phyloP scores from a whole-genome alignment of 2,329 filamentous ascomycete genomes.

The Pseudogymnoascus sp. region DNA sequence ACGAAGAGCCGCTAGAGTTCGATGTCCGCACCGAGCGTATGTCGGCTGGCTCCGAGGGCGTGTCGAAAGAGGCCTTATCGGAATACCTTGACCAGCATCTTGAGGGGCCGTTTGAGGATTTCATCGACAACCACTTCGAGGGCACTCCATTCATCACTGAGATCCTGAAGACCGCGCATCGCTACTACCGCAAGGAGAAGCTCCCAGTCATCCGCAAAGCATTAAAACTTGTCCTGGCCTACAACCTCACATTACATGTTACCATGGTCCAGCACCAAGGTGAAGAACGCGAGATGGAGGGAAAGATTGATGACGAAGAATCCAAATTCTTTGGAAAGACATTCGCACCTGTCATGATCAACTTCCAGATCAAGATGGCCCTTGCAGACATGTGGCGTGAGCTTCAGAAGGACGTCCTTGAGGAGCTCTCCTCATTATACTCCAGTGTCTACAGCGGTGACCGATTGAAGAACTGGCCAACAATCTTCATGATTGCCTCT shows the following conservation, averaged over 20 bases:
- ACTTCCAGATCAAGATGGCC: slow-evolving; percentile 97
- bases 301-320: slow-evolving; percentile 75
- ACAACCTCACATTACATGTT: slow-evolving; percentile 90
- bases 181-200: slow-evolving; percentile 83
- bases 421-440: slow-evolving; percentile 86
- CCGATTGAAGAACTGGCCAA: slow-evolving; percentile 97
- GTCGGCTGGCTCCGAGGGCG: slow-evolving; percentile 80
- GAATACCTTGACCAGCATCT: slow-evolving; percentile 96
- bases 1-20: slow-evolving; percentile 69
- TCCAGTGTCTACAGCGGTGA: slow-evolving; percentile 97
- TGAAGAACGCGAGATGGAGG: slow-evolving; percentile 67
- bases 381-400: slow-evolving; percentile 98
- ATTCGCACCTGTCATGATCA: slow-evolving; percentile 96
- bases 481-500: slow-evolving; percentile 93
- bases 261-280: slow-evolving; percentile 88
- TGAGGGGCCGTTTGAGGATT: slow-evolving; percentile 82
- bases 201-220: slow-evolving; percentile 88
- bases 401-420: slow-evolving; percentile 88
- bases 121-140: slow-evolving; percentile 93
- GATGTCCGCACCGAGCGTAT: slow-evolving; percentile 82
- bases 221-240: slow-evolving; percentile 86
- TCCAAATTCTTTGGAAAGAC: slow-evolving; percentile 87
- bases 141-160: slow-evolving; percentile 92
- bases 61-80: slow-evolving; percentile 70
- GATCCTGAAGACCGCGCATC: slow-evolving; percentile 91